These are phyloP conservation scores for Sporothrix inflata DNA, from an alignment of 2,329 filamentous ascomycete genomes.

Conservation along the genomic window DNA sequence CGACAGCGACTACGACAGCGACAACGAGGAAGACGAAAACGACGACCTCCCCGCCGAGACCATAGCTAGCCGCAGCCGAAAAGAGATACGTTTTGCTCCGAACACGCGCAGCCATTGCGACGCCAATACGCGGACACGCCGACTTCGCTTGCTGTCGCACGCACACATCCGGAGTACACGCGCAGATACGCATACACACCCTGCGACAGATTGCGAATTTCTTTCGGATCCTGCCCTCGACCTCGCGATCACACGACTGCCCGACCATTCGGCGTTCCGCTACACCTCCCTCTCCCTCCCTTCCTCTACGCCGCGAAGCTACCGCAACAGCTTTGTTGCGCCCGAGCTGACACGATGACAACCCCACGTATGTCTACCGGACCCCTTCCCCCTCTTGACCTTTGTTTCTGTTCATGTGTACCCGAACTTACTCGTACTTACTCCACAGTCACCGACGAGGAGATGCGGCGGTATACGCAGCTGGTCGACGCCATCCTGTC, in stretches of 20 bases:
- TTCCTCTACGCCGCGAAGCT: background rate
- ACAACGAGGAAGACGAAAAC: too few species aligned
- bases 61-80: background rate
- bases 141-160: conserved; percentile 3
- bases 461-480: conserved; percentile 56
- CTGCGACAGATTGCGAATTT: background rate
- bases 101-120: background rate
- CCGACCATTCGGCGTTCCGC: background rate
- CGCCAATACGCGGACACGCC: conserved; percentile 10
- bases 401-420: background rate
- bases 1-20: background rate
- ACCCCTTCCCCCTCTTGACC: background rate
- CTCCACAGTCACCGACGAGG: conserved; percentile 52
- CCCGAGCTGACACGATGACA: conserved; percentile 22
- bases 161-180: background rate
- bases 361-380: conserved; percentile 22
- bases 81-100: background rate
- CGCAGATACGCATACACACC: background rate
- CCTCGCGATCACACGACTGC: background rate
- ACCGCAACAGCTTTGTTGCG: background rate
- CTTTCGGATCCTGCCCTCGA: background rate
- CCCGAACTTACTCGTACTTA: too few species aligned
- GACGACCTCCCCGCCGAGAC: too few species aligned
- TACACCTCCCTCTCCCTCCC: background rate
- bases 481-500: conserved; percentile 64